Evolutionary conservation across 805 yeast species (phyloP).

Genomic region (Zygosaccharomyces siamensis): DNA sequence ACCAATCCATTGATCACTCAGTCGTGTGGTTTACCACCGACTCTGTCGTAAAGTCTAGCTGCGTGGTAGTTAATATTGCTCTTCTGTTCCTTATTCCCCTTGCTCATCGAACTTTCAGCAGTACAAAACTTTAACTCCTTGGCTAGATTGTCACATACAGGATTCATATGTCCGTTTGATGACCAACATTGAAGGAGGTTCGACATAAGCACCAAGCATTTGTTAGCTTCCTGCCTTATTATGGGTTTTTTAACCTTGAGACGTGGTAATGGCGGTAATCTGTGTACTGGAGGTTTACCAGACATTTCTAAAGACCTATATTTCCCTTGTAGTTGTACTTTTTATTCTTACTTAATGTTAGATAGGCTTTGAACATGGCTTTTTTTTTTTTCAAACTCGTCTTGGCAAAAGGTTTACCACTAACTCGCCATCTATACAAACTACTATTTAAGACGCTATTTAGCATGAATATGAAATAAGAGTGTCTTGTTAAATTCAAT

Average conservation of each 20-base stretch:
- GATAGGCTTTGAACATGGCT: not conserved
- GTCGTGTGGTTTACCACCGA: slow-evolving; percentile 45
- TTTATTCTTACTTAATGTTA: not conserved
- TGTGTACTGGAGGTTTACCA: slow-evolving; percentile 37
- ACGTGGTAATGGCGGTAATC: slow-evolving; percentile 69
- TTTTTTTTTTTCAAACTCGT: not conserved
- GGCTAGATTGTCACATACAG: slow-evolving; percentile 60
- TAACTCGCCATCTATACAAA: not conserved
- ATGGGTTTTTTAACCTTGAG: slow-evolving; percentile 65
- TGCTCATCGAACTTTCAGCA: slow-evolving; percentile 37
- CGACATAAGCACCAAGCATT: slow-evolving; percentile 78
- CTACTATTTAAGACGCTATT: not conserved
- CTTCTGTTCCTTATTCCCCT: slow-evolving; percentile 25
- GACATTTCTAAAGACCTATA: slow-evolving; percentile 24
- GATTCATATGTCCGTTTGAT: slow-evolving; percentile 80
- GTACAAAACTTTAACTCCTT: slow-evolving; percentile 71
- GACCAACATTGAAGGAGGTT: slow-evolving; percentile 93
- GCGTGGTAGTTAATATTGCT: slow-evolving; percentile 52
- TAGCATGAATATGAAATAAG: not conserved
- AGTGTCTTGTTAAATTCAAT: not conserved
- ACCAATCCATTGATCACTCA: not conserved
- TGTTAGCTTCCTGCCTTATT: slow-evolving; percentile 53
- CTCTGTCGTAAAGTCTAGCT: slow-evolving; percentile 44
- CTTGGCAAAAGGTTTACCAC: not conserved
- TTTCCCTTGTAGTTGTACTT: not conserved